Percentiles rank a stretch among this genome's conserved stretches.
Conservation (phyloP, 805 yeast genomes). For the Sugiyamaella chiloensis region DNA sequence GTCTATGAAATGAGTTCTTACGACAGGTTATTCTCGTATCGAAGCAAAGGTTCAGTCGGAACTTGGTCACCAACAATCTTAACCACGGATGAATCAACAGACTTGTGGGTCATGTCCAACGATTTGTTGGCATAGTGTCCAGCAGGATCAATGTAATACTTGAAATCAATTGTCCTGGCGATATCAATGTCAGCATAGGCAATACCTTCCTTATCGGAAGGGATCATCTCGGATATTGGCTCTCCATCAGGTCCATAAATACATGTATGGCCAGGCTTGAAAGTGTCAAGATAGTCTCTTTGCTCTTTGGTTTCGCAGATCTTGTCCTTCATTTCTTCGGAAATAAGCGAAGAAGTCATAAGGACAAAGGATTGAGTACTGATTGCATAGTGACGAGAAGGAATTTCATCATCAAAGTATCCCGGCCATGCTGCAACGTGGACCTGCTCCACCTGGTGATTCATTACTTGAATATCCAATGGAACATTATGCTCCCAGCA, state of each 20-base stretch:
- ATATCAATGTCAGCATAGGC: conserved; percentile 11
- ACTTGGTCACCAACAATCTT: neutral
- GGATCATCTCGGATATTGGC: conserved; percentile 1
- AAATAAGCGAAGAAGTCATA: conserved; percentile 9
- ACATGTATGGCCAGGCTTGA: conserved; percentile 15
- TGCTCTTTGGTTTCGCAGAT: conserved; percentile 13
- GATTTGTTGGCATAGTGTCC: conserved; percentile 16
- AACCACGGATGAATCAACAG: conserved; percentile 4
- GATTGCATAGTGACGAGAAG: neutral
- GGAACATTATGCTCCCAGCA: conserved; percentile 9
- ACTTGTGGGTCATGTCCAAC: conserved; percentile 5
- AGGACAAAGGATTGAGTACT: neutral
- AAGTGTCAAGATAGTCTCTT: conserved; percentile 6
- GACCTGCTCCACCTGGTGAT: conserved; percentile 9
- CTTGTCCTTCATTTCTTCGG: conserved; percentile 13
- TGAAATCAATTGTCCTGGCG: conserved; percentile 5
- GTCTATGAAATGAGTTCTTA: neutral
- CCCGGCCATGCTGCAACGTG: conserved; percentile 3
- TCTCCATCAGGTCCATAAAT: conserved; percentile 17
- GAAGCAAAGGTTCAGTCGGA: neutral
- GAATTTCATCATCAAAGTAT: neutral
- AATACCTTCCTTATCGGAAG: conserved; percentile 14
- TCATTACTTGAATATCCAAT: conserved; percentile 6
- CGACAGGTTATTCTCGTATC: neutral
- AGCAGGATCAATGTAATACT: conserved; percentile 16